Percentiles rank a stretch among this genome's conserved stretches.
These are phyloP conservation scores for Mercurialis annua DNA, from an alignment of 345 rosid genomes.

Conservation along the genomic window DNA sequence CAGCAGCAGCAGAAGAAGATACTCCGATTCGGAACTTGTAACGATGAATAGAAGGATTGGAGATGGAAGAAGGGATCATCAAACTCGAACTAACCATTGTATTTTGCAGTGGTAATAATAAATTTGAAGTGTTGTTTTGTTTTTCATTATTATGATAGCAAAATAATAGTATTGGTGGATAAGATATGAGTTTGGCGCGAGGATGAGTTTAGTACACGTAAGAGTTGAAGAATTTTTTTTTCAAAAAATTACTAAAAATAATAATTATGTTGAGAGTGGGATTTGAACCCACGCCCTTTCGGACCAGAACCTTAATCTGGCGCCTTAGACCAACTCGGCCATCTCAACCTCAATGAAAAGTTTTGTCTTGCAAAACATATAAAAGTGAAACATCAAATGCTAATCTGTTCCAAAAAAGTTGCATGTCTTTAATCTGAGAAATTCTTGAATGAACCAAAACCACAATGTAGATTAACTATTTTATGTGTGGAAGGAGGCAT, in stretches of 20 bases:
- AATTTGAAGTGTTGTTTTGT: no score
- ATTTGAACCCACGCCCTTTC: constrained; percentile 99
- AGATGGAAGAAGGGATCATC: constrained; percentile 4
- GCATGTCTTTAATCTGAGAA: no score
- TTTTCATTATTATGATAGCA: no score
- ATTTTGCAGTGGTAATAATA: background rate
- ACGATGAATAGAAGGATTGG: background rate
- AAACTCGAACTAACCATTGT: background rate
- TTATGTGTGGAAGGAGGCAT: no score
- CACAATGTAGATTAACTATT: no score
- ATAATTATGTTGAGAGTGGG: constrained; percentile 69
- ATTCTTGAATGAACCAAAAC: no score
- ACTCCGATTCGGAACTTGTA: constrained; percentile 23
- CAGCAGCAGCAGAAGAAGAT: constrained; percentile 42
- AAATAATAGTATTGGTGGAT: background rate
- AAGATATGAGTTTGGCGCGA: constrained; percentile 1
- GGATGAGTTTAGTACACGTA: constrained; percentile 10
- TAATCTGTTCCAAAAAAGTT: no score
- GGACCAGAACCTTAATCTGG: constrained; percentile 99
- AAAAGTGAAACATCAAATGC: no score
- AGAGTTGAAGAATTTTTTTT: background rate
- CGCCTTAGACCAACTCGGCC: constrained; percentile 99
- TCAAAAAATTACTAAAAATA: background rate
- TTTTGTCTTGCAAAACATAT: no score
- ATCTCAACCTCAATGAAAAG: constrained; percentile 44